These are phyloP conservation scores for Pelargonium cotyledonis DNA, from an alignment of 441 rosid species.

Conservation along the genomic window DNA sequence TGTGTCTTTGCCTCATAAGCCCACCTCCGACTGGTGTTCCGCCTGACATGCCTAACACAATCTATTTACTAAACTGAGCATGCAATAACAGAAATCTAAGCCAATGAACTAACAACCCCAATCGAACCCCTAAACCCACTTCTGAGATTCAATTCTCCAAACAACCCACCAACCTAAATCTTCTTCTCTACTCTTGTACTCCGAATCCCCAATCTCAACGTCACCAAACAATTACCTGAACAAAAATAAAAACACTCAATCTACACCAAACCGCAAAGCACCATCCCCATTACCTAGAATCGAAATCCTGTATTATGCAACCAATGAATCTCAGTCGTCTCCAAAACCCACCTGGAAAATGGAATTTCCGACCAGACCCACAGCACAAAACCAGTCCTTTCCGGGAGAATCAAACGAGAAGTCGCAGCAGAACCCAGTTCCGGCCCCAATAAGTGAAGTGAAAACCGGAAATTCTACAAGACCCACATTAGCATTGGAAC, in stretches of 20 bases:
- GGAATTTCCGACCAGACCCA: slow-evolving; percentile 22
- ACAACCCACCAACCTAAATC: slow-evolving; percentile 9
- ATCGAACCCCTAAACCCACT: slow-evolving; percentile 14
- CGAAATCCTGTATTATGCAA: slow-evolving; percentile 1
- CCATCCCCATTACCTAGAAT: slow-evolving; percentile 11
- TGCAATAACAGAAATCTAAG: slow-evolving; percentile 8
- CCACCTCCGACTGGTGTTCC: slow-evolving; percentile 91
- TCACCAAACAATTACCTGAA: not conserved
- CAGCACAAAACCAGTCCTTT: slow-evolving; percentile 13
- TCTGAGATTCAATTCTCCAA: slow-evolving; percentile 10
- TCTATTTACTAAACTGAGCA: not conserved
- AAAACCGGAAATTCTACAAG: not conserved
- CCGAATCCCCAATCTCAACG: not conserved
- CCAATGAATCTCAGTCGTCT: not conserved
- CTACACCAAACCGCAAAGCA: not conserved
- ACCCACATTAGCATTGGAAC: slow-evolving; percentile 28
- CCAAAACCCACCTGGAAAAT: slow-evolving; percentile 17
- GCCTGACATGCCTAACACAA: slow-evolving; percentile 55
- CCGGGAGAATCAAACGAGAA: slow-evolving; percentile 7
- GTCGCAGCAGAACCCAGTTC: slow-evolving; percentile 19
- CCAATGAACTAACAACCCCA: slow-evolving; percentile 9
- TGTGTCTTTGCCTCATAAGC: slow-evolving; percentile 90
- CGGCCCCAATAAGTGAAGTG: slow-evolving; percentile 9
- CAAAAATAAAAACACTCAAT: not conserved
- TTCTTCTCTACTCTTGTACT: slow-evolving; percentile 5